Percentiles rank a stretch among this genome's conserved stretches.
These are phyloP conservation scores for Aspergillus ellipticus DNA, from an alignment of 495 filamentous ascomycete genomes.

Conservation along the genomic window DNA sequence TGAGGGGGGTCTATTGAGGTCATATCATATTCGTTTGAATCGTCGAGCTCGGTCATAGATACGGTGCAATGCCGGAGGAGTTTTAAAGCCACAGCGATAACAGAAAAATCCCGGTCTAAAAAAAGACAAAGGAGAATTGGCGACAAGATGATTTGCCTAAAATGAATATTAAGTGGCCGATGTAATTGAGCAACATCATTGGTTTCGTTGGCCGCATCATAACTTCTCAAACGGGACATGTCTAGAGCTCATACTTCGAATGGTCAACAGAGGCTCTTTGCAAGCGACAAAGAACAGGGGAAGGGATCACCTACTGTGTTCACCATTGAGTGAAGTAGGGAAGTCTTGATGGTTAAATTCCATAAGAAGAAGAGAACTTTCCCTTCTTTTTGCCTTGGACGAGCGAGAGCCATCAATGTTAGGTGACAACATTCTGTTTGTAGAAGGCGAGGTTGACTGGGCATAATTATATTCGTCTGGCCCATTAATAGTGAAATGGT, in stretches of 20 bases:
- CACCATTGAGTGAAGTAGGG: conserved; percentile 20
- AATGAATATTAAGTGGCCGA: neutral
- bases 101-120: neutral
- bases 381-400: conserved; percentile 51
- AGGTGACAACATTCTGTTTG: conserved; percentile 41
- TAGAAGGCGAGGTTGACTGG: conserved; percentile 25
- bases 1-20: conserved; percentile 14
- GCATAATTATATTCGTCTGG: conserved; percentile 27
- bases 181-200: neutral
- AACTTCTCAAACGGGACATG: neutral
- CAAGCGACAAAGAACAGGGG: neutral
- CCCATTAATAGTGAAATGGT: conserved; percentile 23
- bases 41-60: conserved; percentile 13
- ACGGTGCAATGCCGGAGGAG: conserved; percentile 4
- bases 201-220: neutral
- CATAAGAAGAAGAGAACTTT: conserved; percentile 59
- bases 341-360: conserved; percentile 30
- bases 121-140: neutral
- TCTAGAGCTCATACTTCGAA: neutral
- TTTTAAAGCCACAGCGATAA: neutral
- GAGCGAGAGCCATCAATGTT: conserved; percentile 33
- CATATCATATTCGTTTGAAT: conserved; percentile 28
- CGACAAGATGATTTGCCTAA: neutral
- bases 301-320: neutral
- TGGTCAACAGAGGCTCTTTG: neutral